Base-by-base conservation (phyloP, 805 yeast genomes). In the Sungouiozyma intestinalis region DNA sequence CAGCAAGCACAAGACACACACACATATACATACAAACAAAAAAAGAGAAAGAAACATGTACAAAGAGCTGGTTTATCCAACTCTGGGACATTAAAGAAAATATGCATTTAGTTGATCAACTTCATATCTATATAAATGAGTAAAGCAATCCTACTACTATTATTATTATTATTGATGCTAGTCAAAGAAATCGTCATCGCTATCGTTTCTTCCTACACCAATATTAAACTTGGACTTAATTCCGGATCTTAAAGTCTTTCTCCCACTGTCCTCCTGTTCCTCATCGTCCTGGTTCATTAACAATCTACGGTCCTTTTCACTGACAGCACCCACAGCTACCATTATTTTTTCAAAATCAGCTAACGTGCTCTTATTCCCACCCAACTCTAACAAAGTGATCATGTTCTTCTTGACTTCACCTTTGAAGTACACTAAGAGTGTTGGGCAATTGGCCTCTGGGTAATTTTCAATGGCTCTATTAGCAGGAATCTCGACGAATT, bases 401-500 rank as follows among this genome's bases (percentile, higher is more conserved):
- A 68, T 75, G 58, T 92, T 97, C 58, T 80, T 82, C 18, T 80
- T 66, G 7, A 94, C 88, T 48, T 85, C 78, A 21, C 81, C 81
- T 42, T 85, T 76, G 54, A 76, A 74, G 62, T 92, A 92, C 1
- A 92, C 74, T 40, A 92, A 70, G 6, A 92, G 66, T 0, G 98
- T 92, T 2, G 99, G 99, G 53, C 95, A 83, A 66, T 85, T 88
- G 27, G 73, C 60, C 19, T 85, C 90, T 2, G 98, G 97, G 60
- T 88, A 92, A 56, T 81, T 79, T 55, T 90, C 97, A 49, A 88
- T 82, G 40, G 97, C 95, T 61, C 96, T 77, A 45, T 76, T 72
- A 18, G 85, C 95, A n/a, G 84, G 81, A 39, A 92, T 92, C 52
- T 92, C 96, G 35, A 86, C 90, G 57, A 92, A 84, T 62, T 92